phyloP scores from a whole-genome alignment of 2,329 filamentous ascomycete species.

The Uncinocarpus reesii region DNA sequence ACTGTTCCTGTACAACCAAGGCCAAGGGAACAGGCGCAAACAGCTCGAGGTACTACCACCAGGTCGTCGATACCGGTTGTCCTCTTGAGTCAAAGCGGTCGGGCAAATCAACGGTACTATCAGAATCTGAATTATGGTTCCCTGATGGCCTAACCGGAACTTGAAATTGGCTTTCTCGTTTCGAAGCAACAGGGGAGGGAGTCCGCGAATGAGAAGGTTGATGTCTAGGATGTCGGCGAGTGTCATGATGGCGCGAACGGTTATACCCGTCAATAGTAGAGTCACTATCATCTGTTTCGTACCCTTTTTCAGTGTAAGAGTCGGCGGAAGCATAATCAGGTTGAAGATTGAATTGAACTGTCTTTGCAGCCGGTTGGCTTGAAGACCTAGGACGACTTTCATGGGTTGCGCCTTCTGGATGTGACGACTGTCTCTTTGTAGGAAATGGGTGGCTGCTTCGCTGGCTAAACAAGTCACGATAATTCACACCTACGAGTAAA shows the following conservation, averaged over 20 bases:
- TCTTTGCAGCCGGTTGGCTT: constrained; percentile 10
- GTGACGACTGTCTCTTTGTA: background rate
- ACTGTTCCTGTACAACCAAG: too few relatives aligned
- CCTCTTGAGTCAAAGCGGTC: constrained; percentile 28
- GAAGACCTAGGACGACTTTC: background rate
- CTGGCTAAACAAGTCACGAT: background rate
- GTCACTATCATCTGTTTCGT: constrained; percentile 37
- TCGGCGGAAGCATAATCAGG: constrained; percentile 4
- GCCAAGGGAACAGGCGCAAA: background rate
- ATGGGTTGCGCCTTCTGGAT: background rate
- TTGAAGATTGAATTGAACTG: constrained; percentile 17
- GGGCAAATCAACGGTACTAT: constrained; percentile 28
- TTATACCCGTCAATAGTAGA: constrained; percentile 25
- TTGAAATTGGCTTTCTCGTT: background rate
- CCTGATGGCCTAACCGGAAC: background rate
- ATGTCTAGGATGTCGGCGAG: background rate
- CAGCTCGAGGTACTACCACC: constrained; percentile 2
- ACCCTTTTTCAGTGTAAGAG: constrained; percentile 21
- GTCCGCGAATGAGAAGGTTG: background rate
- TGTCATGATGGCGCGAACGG: constrained; percentile 16
- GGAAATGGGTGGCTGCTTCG: background rate
- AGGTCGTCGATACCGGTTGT: constrained; percentile 2
- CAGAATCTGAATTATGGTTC: constrained; percentile 20
- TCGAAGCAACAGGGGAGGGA: background rate
- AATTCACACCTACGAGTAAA: constrained; percentile 19